phyloP scores from a whole-genome alignment of 129 eudicot genomes.

The Calendula officinalis region DNA sequence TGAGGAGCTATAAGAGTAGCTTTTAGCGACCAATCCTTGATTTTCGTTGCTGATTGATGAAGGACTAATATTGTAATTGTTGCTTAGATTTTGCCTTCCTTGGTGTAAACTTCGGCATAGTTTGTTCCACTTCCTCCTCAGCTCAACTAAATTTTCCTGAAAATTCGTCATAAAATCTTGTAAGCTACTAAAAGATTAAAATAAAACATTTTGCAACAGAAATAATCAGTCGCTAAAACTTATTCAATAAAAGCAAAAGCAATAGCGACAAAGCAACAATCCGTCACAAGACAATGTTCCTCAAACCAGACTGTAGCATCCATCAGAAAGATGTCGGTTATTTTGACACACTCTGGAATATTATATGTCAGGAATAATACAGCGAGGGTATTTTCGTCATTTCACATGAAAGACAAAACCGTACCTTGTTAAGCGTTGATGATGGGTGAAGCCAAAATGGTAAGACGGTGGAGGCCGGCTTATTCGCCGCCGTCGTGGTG shows the following conservation, averaged over 20 bases:
- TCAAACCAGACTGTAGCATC: too few species aligned
- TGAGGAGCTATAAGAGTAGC: conserved; percentile 37
- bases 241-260: too few species aligned
- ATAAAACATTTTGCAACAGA: background rate
- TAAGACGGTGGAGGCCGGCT: conserved; percentile 36
- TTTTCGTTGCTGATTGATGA: conserved; percentile 23
- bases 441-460: conserved; percentile 72
- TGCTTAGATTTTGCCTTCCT: conserved; percentile 45
- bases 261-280: too few species aligned
- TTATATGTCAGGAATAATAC: too few species aligned
- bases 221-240: too few species aligned
- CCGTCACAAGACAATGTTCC: too few species aligned
- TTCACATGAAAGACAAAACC: background rate
- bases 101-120: conserved; percentile 68
- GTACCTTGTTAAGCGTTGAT: conserved; percentile 47
- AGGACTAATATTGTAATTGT: conserved; percentile 28
- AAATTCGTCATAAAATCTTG: conserved; percentile 2
- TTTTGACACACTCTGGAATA: too few species aligned
- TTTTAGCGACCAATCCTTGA: conserved; percentile 36
- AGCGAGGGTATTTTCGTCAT: too few species aligned
- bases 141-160: conserved; percentile 60
- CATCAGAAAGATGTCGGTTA: too few species aligned
- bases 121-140: conserved; percentile 74
- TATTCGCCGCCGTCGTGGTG: conserved; percentile 24
- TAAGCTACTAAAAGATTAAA: background rate